Conservation (phyloP, 306 rosid genomes). For the Quercus agrifolia region DNA sequence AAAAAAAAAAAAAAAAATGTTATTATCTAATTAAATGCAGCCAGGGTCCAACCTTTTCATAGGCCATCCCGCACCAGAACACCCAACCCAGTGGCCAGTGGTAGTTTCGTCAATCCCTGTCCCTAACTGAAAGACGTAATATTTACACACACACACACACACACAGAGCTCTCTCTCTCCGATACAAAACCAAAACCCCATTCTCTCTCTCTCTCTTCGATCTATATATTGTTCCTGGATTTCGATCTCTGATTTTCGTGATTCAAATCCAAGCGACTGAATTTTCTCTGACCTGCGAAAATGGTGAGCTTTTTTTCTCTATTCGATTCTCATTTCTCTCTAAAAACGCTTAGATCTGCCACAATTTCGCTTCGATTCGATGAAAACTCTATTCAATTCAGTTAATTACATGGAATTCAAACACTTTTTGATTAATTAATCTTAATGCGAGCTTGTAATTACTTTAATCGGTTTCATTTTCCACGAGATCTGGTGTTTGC, state of each 20-base stretch:
- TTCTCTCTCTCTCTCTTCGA: slow-evolving; percentile 25
- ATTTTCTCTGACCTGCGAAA: slow-evolving; percentile 32
- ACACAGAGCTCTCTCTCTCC: background rate
- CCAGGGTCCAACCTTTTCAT: background rate
- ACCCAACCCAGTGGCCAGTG: slow-evolving; percentile 46
- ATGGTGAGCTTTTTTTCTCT: slow-evolving; percentile 68
- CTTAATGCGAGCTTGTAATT: slow-evolving; percentile 16
- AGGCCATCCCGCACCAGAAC: background rate
- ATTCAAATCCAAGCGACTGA: slow-evolving; percentile 8
- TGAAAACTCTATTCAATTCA: slow-evolving; percentile 18
- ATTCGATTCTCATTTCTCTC: slow-evolving; percentile 14
- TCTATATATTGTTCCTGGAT: slow-evolving; percentile 33
- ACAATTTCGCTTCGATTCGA: slow-evolving; percentile 40
- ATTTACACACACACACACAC: background rate
- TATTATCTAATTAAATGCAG: too few species aligned
- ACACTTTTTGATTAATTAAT: background rate
- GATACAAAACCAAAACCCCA: slow-evolving; percentile 1
- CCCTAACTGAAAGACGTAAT: slow-evolving; percentile 39
- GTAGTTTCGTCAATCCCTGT: slow-evolving; percentile 45
- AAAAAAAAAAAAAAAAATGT: too few species aligned
- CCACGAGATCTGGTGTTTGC: slow-evolving; percentile 45
- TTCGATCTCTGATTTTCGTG: slow-evolving; percentile 34
- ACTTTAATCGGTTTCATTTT: slow-evolving; percentile 21
- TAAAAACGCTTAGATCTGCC: slow-evolving; percentile 55
- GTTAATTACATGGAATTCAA: slow-evolving; percentile 16